Evolutionary conservation across 2,329 filamentous ascomycete species (phyloP).

Genomic region (Capronia americana): DNA sequence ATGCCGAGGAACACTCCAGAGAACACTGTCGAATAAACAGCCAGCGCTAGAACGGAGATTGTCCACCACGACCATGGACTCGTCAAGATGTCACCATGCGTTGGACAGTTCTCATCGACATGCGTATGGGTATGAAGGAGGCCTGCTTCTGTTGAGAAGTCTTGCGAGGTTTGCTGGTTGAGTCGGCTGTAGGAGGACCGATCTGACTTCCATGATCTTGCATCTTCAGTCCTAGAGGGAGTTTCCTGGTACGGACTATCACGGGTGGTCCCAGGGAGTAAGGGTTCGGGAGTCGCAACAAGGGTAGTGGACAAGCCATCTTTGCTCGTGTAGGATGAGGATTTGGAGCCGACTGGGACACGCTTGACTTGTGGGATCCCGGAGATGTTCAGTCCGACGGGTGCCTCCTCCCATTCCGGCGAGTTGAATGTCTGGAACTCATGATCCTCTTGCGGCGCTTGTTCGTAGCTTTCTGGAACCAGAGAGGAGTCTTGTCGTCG

Average conservation of each 20-base stretch:
- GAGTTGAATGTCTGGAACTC: slow-evolving; percentile 11
- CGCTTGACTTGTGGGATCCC: slow-evolving; percentile 15
- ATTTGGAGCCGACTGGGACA: slow-evolving; percentile 15
- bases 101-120: slow-evolving; percentile 42
- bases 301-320: slow-evolving; percentile 9
- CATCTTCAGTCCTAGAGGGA: background rate
- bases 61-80: slow-evolving; percentile 40
- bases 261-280: background rate
- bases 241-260: slow-evolving; percentile 6
- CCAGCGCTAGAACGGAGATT: slow-evolving; percentile 46
- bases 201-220: slow-evolving; percentile 9
- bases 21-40: slow-evolving; percentile 47
- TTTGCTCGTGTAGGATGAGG: slow-evolving; percentile 7
- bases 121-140: slow-evolving; percentile 12
- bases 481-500: slow-evolving; percentile 18
- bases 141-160: slow-evolving; percentile 15
- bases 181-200: slow-evolving; percentile 21
- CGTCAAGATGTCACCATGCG: slow-evolving; percentile 40
- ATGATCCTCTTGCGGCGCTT: slow-evolving; percentile 16
- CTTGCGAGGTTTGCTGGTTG: slow-evolving; percentile 14
- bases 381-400: slow-evolving; percentile 17
- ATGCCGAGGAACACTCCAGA: slow-evolving; percentile 66
- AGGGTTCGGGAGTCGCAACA: slow-evolving; percentile 4
- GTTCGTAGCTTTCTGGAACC: slow-evolving; percentile 9
- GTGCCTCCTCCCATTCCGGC: slow-evolving; percentile 9